Evolutionary conservation across 331 rosid species (phyloP), one percentile per base, ranked within the genome.

Genomic region (Phaseolus coccineus): DNA sequence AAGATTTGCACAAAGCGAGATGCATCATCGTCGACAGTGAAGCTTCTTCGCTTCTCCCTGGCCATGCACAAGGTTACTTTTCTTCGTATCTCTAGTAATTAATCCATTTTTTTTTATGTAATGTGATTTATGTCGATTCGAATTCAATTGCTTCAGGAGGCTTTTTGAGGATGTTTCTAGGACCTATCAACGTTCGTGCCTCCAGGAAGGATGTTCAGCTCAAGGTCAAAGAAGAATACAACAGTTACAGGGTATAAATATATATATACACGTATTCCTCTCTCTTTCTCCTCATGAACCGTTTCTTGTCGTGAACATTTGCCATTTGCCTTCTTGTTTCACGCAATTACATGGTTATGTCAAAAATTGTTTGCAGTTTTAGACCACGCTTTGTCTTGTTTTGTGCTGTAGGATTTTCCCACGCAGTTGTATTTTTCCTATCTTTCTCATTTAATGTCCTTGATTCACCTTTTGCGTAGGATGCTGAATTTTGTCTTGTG

Each of bases 151-250:
- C 55, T 71, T 76, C 55, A 95, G 99, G 98, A 30, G 37, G 86
- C 53, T 93, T 96, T 83, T 73, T 96, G 84, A 89, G 86, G 89
- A 96, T 93, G 99, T 96, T 96, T 87, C 78, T 96, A n/a, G 99
- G 99, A n/a, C 99, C 99, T 30, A 90, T 96, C 44, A 91, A 90
- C 74, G 99, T 96, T 73, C 97, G 96, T 74, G 97, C 98, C 48
- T 81, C 94, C 28, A 81, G 87, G 75, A 96, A 90, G 81, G 99
- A 96, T 75, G 87, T 96, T 22, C 99, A 88, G 83, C 85, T 96
- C 74, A 96, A 96, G 91, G 98, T 93, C 73, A 96, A 96, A 84
- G 99, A 96, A 85, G 99, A 96, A 80, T 96, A 93, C 90, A 96
- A 96, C 84, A 87, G 94, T 85, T 96, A 93, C 84, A 88, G 93